phyloP scores from a whole-genome alignment of 108 stramenopile species.

The Fistulifera solaris region DNA sequence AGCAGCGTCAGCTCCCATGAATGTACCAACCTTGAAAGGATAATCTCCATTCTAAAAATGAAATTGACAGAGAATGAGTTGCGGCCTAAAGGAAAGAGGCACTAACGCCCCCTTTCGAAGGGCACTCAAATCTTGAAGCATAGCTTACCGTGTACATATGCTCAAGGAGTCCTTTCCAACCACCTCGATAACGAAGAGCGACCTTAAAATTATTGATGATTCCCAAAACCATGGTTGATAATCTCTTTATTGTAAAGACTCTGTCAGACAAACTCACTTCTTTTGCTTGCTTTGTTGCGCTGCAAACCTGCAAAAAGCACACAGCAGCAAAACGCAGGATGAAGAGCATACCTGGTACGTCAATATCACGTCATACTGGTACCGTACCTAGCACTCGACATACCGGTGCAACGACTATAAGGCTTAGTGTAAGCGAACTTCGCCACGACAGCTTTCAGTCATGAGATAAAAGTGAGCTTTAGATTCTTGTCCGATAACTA shows the following conservation, averaged over 20 bases:
- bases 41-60: conserved; percentile 77
- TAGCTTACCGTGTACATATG: conserved; percentile 86
- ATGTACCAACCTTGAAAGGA: conserved; percentile 94
- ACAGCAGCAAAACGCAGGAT: not conserved
- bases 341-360: no score
- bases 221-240: conserved; percentile 46
- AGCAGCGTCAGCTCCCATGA: conserved; percentile 82
- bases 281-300: not conserved
- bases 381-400: no score
- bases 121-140: not conserved
- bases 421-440: no score
- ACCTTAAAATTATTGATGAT: conserved; percentile 53
- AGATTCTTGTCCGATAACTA: no score
- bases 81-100: no score
- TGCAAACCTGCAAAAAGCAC: not conserved
- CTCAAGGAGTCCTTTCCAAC: conserved; percentile 81
- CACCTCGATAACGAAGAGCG: conserved; percentile 77
- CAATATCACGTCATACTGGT: no score
- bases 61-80: not conserved
- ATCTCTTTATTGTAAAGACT: no score
- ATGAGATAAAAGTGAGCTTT: no score
- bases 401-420: no score
- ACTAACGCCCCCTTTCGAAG: no score
- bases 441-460: no score
- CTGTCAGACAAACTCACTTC: no score